Conservation (phyloP, 1,284 basidiomycete genomes). For the Leccinum insigne region DNA sequence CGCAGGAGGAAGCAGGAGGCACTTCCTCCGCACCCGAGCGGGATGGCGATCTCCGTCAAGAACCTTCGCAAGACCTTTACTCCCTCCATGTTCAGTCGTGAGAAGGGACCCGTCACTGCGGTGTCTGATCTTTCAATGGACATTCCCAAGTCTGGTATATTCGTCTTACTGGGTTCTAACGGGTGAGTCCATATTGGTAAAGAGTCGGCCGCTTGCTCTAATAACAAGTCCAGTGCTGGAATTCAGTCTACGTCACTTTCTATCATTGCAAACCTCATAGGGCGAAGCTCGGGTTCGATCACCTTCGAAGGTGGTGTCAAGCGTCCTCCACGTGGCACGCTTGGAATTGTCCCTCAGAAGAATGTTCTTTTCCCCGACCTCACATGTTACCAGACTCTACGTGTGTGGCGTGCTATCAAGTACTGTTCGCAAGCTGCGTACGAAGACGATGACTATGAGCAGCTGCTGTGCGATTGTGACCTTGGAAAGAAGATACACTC, state of each 20-base stretch:
- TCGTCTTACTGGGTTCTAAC: conserved; percentile 74
- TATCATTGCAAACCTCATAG: conserved; percentile 63
- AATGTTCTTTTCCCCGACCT: conserved; percentile 82
- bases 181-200: conserved; percentile 43
- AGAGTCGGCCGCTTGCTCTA: background rate
- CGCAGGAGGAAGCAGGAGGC: conserved; percentile 20
- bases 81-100: conserved; percentile 40
- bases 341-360: conserved; percentile 83
- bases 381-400: conserved; percentile 70
- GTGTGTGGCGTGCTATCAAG: conserved; percentile 75
- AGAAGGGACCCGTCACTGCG: conserved; percentile 52
- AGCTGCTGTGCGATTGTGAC: conserved; percentile 70
- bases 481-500: conserved; percentile 65
- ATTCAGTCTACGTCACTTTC: conserved; percentile 70
- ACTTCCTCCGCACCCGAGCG: conserved; percentile 35
- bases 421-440: conserved; percentile 45
- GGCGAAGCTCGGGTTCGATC: conserved; percentile 58
- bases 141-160: conserved; percentile 70
- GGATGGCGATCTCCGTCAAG: conserved; percentile 58
- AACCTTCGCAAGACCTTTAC: conserved; percentile 60
- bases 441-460: conserved; percentile 48
- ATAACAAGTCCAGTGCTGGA: conserved; percentile 55
- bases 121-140: conserved; percentile 64
- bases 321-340: conserved; percentile 55
- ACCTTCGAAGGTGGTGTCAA: conserved; percentile 58